phyloP scores from a whole-genome alignment of 768 basidiomycete species.

The Dictyophora rubrovolvata region DNA sequence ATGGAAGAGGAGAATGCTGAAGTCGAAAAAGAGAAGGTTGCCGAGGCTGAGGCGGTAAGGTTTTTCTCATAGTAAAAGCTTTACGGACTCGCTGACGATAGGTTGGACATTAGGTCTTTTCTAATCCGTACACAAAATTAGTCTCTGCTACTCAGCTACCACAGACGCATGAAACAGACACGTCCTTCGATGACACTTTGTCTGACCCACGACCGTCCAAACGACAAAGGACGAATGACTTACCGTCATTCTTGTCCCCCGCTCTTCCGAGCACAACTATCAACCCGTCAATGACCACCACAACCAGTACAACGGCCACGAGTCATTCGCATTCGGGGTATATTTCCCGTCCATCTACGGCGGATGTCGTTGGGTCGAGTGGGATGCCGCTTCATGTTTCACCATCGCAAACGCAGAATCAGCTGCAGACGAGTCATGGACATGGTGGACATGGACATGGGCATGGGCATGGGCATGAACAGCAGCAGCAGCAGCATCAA shows the following conservation, averaged over 20 bases:
- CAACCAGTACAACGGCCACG: neutral
- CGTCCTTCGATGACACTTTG: neutral
- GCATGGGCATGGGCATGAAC: neutral
- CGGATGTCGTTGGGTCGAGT: neutral
- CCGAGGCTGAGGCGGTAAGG: neutral
- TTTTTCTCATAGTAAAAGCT: neutral
- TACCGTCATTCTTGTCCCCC: neutral
- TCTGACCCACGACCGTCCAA: neutral
- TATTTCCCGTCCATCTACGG: neutral
- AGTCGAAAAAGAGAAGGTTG: conserved; percentile 1
- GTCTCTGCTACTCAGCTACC: neutral
- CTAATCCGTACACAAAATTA: neutral
- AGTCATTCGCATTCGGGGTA: neutral
- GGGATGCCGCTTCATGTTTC: neutral
- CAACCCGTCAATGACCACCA: neutral
- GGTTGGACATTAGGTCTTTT: conserved; percentile 5
- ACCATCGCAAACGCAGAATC: neutral
- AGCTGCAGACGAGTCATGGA: neutral
- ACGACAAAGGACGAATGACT: conserved; percentile 1
- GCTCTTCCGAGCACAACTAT: neutral
- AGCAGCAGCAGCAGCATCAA: neutral
- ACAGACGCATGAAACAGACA: neutral
- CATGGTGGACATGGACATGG: neutral
- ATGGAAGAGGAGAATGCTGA: neutral
- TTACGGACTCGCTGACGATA: neutral